These are phyloP conservation scores for Barnettozyma californica DNA, from an alignment of 805 yeast genomes.

Conservation along the genomic window DNA sequence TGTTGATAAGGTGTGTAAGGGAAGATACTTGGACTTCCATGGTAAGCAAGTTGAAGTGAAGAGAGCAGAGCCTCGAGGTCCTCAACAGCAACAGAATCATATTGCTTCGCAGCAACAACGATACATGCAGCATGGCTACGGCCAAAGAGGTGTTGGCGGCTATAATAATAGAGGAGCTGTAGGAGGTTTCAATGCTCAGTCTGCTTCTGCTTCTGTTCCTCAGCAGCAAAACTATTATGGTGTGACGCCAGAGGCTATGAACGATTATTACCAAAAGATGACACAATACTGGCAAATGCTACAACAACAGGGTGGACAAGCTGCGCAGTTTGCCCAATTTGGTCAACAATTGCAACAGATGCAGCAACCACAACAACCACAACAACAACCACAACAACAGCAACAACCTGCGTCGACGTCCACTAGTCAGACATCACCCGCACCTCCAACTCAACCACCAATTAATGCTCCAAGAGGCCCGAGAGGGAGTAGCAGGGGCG, in stretches of 20 bases:
- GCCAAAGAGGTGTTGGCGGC: conserved; percentile 2
- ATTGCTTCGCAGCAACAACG: conserved; percentile 27
- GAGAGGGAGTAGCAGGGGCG: conserved; percentile 30
- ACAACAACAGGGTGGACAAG: conserved; percentile 30
- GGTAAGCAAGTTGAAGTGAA: conserved; percentile 84
- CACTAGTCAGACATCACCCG: not conserved
- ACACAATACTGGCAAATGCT: conserved; percentile 59
- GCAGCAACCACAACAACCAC: conserved; percentile 11
- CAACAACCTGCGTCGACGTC: not conserved
- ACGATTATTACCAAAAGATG: conserved; percentile 59
- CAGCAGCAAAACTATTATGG: conserved; percentile 13
- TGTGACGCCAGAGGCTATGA: conserved; percentile 48
- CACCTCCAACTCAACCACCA: conserved; percentile 17
- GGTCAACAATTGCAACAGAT: conserved; percentile 22
- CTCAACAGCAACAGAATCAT: conserved; percentile 42
- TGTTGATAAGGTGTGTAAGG: conserved; percentile 81
- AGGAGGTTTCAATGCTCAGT: not conserved
- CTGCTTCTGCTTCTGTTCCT: conserved; percentile 1
- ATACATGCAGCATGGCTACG: conserved; percentile 17
- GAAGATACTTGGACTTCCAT: conserved; percentile 75
- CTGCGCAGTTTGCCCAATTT: conserved; percentile 31
- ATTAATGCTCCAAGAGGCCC: conserved; percentile 49
- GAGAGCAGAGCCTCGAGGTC: conserved; percentile 78
- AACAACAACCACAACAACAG: conserved; percentile 7
- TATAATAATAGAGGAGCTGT: not conserved